Evolutionary conservation across 2,329 filamentous ascomycete species (phyloP).

Genomic region (Cordyceps cateniannulata): DNA sequence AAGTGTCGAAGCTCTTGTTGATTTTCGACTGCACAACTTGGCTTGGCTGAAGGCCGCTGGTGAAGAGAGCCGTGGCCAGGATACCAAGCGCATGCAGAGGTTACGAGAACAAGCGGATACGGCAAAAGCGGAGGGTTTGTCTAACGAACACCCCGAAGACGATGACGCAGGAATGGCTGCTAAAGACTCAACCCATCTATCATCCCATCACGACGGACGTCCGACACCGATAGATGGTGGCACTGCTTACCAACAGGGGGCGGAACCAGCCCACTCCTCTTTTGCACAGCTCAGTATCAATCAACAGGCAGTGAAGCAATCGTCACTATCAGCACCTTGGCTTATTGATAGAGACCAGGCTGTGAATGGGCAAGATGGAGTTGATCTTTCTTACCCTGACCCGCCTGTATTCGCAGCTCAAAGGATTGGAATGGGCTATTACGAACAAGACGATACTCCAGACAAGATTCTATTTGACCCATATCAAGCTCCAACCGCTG

Average conservation of each 20-base stretch:
- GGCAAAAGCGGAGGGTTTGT: slow-evolving; percentile 46
- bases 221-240: neutral
- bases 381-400: slow-evolving; percentile 39
- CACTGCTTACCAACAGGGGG: neutral
- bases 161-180: slow-evolving; percentile 19
- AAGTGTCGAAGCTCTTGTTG: slow-evolving; percentile 83
- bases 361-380: slow-evolving; percentile 20
- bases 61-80: slow-evolving; percentile 50
- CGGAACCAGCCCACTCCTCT: neutral
- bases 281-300: neutral
- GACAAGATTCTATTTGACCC: slow-evolving; percentile 55
- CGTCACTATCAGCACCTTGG: neutral
- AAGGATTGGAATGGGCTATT: slow-evolving; percentile 54
- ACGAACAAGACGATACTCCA: slow-evolving; percentile 50
- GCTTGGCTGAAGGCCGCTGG: slow-evolving; percentile 65
- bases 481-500: slow-evolving; percentile 46
- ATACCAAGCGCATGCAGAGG: slow-evolving; percentile 51
- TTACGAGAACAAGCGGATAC: slow-evolving; percentile 50
- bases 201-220: slow-evolving; percentile 5
- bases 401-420: slow-evolving; percentile 40
- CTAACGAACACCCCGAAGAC: slow-evolving; percentile 16
- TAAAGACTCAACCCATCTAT: neutral
- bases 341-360: neutral
- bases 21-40: slow-evolving; percentile 85
- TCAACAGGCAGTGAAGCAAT: neutral